Base-by-base conservation (phyloP, 1,139 yeast genomes). In the Sugiyamaella neomexicana region DNA sequence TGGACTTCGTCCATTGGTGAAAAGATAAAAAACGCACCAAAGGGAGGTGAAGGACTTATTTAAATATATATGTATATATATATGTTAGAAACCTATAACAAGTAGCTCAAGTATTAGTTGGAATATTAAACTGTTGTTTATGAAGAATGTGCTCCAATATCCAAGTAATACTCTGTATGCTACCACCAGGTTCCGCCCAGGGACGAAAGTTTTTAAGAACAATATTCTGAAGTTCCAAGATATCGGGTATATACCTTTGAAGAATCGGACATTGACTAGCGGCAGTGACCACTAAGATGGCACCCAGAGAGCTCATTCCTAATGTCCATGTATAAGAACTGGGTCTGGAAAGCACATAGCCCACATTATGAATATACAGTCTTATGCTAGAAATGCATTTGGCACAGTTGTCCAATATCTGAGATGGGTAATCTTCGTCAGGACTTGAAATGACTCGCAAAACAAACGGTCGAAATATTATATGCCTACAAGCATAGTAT, bases 1-100 rank as follows among this genome's bases (percentile, higher is more conserved):
- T 70, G 73, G 73, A 57, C 52, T 6, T 67, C 71, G 41, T 55
- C 62, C 1, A 46, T 42, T 12, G 64, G 62, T 10, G 53, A 60
- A 46, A 44, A 50, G 44, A 61, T 62, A 48, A 59, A 46, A 39
- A 48, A 43, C 37, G 59, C 60, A 4, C 63, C 65, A 16, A 62
- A 55, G 46, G 65, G 65, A 20, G 64, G 65, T 16, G 65, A 62
- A 41, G 51, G 51, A 2, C 39, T 47, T 56, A 56, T 34, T 49
- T 61, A 23, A 34, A 13, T 13, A 16, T 39, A 8, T 9, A 9
- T 10, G 16, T 61, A 23, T 25, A 13, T 13, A 16, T 39, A 8
- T 9, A 9, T 10, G 16, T n/a, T 12, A 46, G 7, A 15, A 40
- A 36, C 7, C 13, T 25, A 29, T 25, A n/a, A 12, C 15, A 16